phyloP scores from a whole-genome alignment of 1,284 basidiomycete species.

The Ustilago shanxiensis region DNA sequence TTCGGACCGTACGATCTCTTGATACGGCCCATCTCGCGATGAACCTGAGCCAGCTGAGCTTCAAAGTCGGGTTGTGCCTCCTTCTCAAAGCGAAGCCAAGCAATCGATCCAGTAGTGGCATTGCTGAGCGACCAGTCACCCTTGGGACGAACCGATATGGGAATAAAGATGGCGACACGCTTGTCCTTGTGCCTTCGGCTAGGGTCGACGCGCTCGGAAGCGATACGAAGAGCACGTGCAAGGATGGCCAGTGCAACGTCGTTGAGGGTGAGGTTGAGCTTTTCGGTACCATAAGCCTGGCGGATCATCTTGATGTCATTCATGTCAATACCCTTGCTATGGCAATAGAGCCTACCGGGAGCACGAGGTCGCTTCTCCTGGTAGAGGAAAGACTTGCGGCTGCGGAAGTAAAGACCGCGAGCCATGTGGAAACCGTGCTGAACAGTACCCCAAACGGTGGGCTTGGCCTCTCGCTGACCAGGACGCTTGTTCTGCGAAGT shows the following conservation, averaged over 20 bases:
- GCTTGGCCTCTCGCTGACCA: constrained; percentile 59
- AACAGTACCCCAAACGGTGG: constrained; percentile 59
- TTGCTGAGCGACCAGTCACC: constrained; percentile 68
- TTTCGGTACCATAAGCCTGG: constrained; percentile 59
- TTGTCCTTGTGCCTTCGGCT: constrained; percentile 58
- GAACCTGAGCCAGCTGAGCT: constrained; percentile 57
- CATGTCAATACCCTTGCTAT: constrained; percentile 67
- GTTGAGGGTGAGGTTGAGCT: constrained; percentile 64
- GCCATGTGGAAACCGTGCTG: constrained; percentile 58
- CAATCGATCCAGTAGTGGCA: constrained; percentile 65
- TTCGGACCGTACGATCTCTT: constrained; percentile 64
- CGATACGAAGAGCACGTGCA: constrained; percentile 62
- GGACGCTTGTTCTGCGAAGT: constrained; percentile 53
- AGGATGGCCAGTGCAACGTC: constrained; percentile 68
- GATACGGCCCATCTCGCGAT: constrained; percentile 67
- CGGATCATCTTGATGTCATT: constrained; percentile 67
- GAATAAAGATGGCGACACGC: constrained; percentile 68
- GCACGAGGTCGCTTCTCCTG: constrained; percentile 43
- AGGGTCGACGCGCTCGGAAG: constrained; percentile 56
- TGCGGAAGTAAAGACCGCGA: constrained; percentile 66
- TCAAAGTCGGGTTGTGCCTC: constrained; percentile 52
- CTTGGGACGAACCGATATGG: constrained; percentile 63
- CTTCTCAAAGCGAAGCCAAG: constrained; percentile 66
- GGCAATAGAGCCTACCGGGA: constrained; percentile 60
- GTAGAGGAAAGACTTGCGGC: constrained; percentile 64